These are phyloP conservation scores for Fusarium sp. DNA, from an alignment of 2,329 filamentous ascomycete genomes.

Conservation along the genomic window DNA sequence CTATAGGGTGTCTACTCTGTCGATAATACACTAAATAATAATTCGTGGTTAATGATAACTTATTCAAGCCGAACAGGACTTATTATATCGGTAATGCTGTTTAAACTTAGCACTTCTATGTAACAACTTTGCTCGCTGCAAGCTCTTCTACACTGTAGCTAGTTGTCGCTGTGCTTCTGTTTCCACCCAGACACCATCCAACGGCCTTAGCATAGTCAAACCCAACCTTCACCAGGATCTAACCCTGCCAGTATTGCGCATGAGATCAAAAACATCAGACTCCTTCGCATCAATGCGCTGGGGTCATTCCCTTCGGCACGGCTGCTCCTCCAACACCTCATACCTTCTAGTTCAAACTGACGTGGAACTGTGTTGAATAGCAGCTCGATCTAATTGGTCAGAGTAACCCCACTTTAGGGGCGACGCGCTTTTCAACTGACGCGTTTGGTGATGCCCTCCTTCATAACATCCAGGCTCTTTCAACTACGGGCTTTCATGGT, in stretches of 20 bases:
- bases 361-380: background rate
- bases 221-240: background rate
- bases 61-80: background rate
- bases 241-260: background rate
- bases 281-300: background rate
- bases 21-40: background rate
- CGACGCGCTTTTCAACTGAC: background rate
- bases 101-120: background rate
- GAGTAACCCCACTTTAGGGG: background rate
- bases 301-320: too few species aligned
- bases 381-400: background rate
- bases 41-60: background rate
- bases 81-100: background rate
- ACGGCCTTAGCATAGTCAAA: background rate
- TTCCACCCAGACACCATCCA: background rate
- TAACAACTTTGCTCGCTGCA: background rate
- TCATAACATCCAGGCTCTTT: background rate
- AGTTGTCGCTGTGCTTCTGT: background rate
- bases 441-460: background rate
- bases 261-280: background rate
- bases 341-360: background rate
- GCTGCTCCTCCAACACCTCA: background rate
- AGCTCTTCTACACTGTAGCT: background rate
- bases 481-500: background rate
- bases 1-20: background rate